phyloP scores from a whole-genome alignment of 192 early-diverging fungal species.

The Coemansia sp. region DNA sequence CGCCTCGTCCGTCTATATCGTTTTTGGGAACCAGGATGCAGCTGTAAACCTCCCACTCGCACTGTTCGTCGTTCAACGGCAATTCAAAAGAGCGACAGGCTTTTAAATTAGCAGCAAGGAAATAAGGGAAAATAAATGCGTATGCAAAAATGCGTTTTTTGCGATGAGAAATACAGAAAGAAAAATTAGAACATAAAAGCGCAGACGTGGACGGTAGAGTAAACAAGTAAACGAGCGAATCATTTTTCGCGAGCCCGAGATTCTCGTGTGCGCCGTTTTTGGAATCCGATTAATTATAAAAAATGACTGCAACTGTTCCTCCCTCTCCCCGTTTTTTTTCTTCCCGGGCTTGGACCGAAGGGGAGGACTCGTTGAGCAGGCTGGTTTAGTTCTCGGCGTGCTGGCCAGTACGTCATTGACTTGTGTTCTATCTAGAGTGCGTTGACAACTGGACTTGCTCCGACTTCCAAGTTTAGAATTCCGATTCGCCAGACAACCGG shows the following conservation, averaged over 20 bases:
- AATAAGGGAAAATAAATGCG: neutral
- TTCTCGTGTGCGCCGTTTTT: neutral
- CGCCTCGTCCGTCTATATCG: neutral
- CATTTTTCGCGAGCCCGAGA: too few species aligned
- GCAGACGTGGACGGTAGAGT: neutral
- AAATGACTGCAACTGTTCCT: neutral
- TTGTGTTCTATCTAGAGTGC: neutral
- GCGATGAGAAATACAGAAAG: conserved; percentile 6
- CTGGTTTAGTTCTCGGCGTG: too few species aligned
- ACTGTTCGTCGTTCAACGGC: too few species aligned
- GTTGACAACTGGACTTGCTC: neutral
- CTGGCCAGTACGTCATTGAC: neutral
- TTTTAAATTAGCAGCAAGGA: too few species aligned
- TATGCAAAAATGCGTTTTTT: conserved; percentile 8
- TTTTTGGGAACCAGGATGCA: neutral
- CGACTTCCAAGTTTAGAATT: neutral
- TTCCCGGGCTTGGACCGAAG: too few species aligned
- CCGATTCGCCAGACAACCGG: neutral
- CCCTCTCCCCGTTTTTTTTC: too few species aligned
- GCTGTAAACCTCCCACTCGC: too few species aligned
- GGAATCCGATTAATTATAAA: neutral
- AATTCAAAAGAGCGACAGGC: neutral
- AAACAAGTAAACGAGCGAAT: conserved; percentile 4
- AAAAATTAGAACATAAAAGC: neutral
- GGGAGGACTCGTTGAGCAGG: too few species aligned